Evolutionary conservation across 2,329 filamentous ascomycete species (phyloP).

Genomic region (Epicoccum sorghinum): DNA sequence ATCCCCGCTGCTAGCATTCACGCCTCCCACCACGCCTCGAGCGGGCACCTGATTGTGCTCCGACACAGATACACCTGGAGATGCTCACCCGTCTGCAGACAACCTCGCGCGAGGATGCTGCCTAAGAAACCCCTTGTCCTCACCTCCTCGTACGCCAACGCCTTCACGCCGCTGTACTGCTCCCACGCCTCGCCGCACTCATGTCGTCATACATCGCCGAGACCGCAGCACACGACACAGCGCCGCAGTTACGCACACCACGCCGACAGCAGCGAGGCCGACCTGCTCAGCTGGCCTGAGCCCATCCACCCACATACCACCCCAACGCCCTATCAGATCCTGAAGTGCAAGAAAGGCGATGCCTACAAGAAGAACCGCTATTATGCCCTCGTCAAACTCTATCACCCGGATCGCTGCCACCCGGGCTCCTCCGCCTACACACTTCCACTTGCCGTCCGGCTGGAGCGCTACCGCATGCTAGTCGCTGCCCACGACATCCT

Average conservation of each 20-base stretch:
- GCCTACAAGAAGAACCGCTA: conserved; percentile 84
- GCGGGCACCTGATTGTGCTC: conserved; percentile 10
- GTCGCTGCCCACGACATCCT: conserved; percentile 88
- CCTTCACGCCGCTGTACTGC: conserved; percentile 24
- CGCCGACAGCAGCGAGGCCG: conserved; percentile 24
- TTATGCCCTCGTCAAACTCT: conserved; percentile 92
- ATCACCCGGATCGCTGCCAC: conserved; percentile 79
- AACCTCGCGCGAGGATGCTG: conserved; percentile 45
- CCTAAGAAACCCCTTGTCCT: conserved; percentile 34
- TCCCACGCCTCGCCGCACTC: conserved; percentile 41
- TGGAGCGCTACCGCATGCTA: conserved; percentile 90
- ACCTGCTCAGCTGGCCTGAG: conserved; percentile 42
- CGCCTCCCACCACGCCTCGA: conserved; percentile 13
- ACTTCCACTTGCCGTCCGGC: conserved; percentile 64
- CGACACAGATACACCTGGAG: conserved; percentile 18
- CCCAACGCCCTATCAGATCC: conserved; percentile 91
- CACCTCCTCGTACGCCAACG: conserved; percentile 26
- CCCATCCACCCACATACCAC: conserved; percentile 45
- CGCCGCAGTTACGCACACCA: conserved; percentile 39
- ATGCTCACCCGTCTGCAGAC: conserved; percentile 30
- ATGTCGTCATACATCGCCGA: conserved; percentile 48
- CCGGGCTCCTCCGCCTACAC: conserved; percentile 47
- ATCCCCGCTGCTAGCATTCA: conserved; percentile 8
- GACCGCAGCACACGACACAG: conserved; percentile 25
- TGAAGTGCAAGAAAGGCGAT: conserved; percentile 65